Base-by-base conservation (phyloP, 495 filamentous ascomycete species). In the Penicillium egyptiacum region DNA sequence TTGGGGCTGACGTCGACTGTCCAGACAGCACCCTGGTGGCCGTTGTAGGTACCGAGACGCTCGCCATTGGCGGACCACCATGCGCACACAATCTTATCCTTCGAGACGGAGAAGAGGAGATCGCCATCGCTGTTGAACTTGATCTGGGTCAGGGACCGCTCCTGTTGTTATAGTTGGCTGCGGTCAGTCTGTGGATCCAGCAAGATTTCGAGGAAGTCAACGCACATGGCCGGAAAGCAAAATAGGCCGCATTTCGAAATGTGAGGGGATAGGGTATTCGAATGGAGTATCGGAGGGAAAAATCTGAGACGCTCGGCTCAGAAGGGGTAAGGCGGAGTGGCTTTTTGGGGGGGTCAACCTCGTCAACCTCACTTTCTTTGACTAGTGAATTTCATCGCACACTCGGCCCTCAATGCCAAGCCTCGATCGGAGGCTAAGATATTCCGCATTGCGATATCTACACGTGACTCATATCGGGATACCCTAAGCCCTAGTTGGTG, bases 1-100 rank as follows among this genome's bases (percentile, higher is more conserved):
- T 91, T 94, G 60, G 94, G 92, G 80, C 96, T 91, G 61, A 98
- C 89, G 68, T 98, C 95, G 70, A 99, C 89, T 53, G 92, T 96
- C 94, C 94, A 99, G 74, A 99, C 87, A 58, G 94, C 95, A 74
- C 94, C 94, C 70, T 93, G 88, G 81, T 99, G 94, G 68, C 94
- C 94, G 68, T 89, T 84, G 77, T 99, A 99, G 59, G 93, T 95
- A 69, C 93, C 93, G 52, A 98, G 82, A 59, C 92, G 86, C 81
- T 96, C 92, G 76, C 92, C 92, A 76, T 96, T 96, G 74, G 89
- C 89, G 45, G 91, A 84, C 78, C 84, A 96, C 92, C 93, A 97
- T 59, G 83, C 91, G 80, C 92, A 96, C 64, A 96, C 89, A 60
- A 93, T 83, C 73, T 98, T 94, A 79, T 99, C 94, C 78, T 99